Conservation (phyloP, 1,284 basidiomycete genomes). For the Abortiporus biennis region DNA sequence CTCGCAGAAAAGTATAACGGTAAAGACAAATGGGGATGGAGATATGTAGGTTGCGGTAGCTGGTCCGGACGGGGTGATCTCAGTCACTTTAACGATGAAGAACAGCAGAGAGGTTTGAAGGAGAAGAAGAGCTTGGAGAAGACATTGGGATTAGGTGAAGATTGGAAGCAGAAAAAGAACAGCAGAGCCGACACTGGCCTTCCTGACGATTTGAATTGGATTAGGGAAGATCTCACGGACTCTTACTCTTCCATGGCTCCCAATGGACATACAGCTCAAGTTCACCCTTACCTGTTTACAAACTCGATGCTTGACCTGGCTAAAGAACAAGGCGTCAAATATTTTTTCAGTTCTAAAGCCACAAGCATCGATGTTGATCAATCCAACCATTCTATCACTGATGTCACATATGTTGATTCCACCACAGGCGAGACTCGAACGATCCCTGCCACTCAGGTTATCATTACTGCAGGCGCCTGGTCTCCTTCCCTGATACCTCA, state of each 20-base stretch:
- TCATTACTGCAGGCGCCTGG: slow-evolving; percentile 87
- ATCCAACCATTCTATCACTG: slow-evolving; percentile 35
- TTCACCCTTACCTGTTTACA: slow-evolving; percentile 79
- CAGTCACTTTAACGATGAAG: slow-evolving; percentile 16
- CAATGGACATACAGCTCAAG: slow-evolving; percentile 65
- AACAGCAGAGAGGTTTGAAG: slow-evolving; percentile 25
- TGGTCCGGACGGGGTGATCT: slow-evolving; percentile 58
- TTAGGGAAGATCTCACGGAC: slow-evolving; percentile 51
- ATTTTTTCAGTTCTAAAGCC: slow-evolving; percentile 38
- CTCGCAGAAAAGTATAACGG: slow-evolving; percentile 76
- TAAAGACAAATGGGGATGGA: slow-evolving; percentile 77
- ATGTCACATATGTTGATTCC: slow-evolving; percentile 43
- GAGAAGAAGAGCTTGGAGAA: slow-evolving; percentile 47
- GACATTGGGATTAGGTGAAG: slow-evolving; percentile 40
- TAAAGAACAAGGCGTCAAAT: slow-evolving; percentile 42
- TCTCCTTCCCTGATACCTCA: slow-evolving; percentile 50
- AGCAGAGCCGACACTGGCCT: slow-evolving; percentile 36
- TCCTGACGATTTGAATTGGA: slow-evolving; percentile 60
- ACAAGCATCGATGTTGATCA: slow-evolving; percentile 32
- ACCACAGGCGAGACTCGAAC: slow-evolving; percentile 23
- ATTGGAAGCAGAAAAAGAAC: slow-evolving; percentile 14
- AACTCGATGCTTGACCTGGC: slow-evolving; percentile 71
- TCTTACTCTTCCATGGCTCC: slow-evolving; percentile 59
- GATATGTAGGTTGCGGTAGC: slow-evolving; percentile 55
- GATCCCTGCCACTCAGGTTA: slow-evolving; percentile 55